phyloP scores from a whole-genome alignment of 2,329 filamentous ascomycete genomes.

The Venturia carpophila region DNA sequence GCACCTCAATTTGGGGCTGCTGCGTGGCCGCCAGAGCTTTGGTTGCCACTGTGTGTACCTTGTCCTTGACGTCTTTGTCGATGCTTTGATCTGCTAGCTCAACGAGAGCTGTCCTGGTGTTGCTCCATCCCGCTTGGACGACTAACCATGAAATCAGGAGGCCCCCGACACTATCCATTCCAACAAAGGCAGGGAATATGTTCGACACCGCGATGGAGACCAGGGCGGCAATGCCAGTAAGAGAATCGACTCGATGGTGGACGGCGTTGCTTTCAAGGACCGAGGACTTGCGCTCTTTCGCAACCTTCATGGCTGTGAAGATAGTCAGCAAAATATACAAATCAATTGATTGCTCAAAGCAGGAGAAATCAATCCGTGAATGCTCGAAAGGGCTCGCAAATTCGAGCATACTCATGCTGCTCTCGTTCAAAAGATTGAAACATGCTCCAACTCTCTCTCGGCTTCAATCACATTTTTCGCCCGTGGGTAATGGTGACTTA shows the following conservation, averaged over 20 bases:
- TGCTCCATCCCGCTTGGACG: constrained; percentile 78
- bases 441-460: neutral
- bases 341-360: neutral
- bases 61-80: constrained; percentile 71
- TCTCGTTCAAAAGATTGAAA: neutral
- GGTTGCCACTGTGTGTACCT: constrained; percentile 57
- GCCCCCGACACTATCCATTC: constrained; percentile 91
- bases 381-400: neutral
- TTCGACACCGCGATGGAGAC: constrained; percentile 85
- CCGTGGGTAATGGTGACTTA: constrained; percentile 29
- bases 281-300: constrained; percentile 86
- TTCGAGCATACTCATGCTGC: neutral
- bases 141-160: constrained; percentile 90
- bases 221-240: constrained; percentile 89
- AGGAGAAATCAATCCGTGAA: neutral
- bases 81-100: constrained; percentile 89
- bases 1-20: constrained; percentile 58
- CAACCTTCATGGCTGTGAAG: constrained; percentile 81
- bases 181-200: constrained; percentile 72
- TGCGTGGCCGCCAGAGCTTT: constrained; percentile 27
- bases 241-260: constrained; percentile 75
- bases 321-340: constrained; percentile 23
- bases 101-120: constrained; percentile 71
- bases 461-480: neutral
- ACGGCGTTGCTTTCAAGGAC: constrained; percentile 86